phyloP scores from a whole-genome alignment of 164 flowering plant species.

The Sextonia rubra region DNA sequence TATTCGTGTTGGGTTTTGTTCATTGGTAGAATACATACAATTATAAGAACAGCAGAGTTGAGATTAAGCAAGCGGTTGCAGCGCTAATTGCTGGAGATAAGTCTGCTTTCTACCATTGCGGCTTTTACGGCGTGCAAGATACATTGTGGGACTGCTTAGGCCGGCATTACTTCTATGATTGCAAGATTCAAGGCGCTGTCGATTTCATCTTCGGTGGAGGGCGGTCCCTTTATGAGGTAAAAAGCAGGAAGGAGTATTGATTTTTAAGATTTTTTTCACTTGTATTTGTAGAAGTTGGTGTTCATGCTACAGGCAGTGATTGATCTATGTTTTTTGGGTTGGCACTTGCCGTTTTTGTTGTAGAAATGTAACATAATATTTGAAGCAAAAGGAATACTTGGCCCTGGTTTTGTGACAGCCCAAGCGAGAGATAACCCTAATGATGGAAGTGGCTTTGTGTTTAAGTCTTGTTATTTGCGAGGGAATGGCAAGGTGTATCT shows the following conservation, averaged over 20 bases:
- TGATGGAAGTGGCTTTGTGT: constrained; percentile 23
- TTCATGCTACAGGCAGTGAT: too few species aligned
- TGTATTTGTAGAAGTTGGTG: not conserved
- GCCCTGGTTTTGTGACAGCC: constrained; percentile 5
- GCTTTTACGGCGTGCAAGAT: constrained; percentile 35
- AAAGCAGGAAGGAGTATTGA: not conserved
- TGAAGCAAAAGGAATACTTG: not conserved
- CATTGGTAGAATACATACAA: constrained; percentile 8
- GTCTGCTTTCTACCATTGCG: constrained; percentile 19
- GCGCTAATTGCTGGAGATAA: constrained; percentile 29
- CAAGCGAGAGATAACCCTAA: constrained; percentile 1
- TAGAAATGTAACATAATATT: not conserved
- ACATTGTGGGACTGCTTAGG: constrained; percentile 29
- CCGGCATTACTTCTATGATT: constrained; percentile 28
- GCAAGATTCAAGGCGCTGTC: constrained; percentile 30
- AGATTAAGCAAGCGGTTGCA: constrained; percentile 13
- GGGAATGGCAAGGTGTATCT: constrained; percentile 21
- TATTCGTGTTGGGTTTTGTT: not conserved
- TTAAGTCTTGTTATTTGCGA: constrained; percentile 19
- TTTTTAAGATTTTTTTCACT: too few species aligned
- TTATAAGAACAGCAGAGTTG: not conserved
- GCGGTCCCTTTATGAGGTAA: constrained; percentile 32
- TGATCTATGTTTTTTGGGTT: not conserved
- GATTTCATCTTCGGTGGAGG: constrained; percentile 43
- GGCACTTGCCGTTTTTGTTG: not conserved